These are phyloP conservation scores for Plasmodium gaboni DNA, from an alignment of 169 alveolate genomes.

Conservation along the genomic window DNA sequence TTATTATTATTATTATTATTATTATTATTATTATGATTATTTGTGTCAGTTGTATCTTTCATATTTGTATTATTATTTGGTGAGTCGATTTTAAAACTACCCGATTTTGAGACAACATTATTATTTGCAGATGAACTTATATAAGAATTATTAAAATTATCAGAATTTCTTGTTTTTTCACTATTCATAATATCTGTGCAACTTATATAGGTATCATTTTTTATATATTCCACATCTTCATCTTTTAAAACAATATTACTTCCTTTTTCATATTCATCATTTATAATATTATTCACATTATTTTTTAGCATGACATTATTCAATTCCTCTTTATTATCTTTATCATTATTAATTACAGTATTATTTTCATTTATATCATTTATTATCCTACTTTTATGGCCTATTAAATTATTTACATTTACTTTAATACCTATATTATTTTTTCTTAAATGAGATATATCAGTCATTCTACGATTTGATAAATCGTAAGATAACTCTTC, in stretches of 20 bases:
- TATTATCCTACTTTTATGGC: neutral
- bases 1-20: neutral
- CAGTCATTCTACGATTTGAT: neutral
- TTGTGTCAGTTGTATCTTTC: neutral
- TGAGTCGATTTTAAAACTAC: neutral
- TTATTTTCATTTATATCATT: neutral
- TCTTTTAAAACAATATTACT: neutral
- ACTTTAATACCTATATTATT: neutral
- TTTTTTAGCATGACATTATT: neutral
- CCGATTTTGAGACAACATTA: neutral
- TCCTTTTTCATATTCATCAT: slow-evolving; percentile 18
- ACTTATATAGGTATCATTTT: slow-evolving; percentile 35
- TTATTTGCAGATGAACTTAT: neutral
- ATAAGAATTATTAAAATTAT: slow-evolving; percentile 2
- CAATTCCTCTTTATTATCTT: neutral
- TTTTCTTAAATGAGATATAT: no score
- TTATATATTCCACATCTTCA: slow-evolving; percentile 26
- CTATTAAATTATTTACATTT: neutral
- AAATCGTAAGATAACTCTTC: slow-evolving; percentile 17
- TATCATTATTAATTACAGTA: neutral
- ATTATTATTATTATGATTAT: neutral
- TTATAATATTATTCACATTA: slow-evolving; percentile 13
- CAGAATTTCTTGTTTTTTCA: slow-evolving; percentile 33
- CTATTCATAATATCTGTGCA: slow-evolving; percentile 40
- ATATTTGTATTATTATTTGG: neutral